Evolutionary conservation across 1,284 basidiomycete genomes (phyloP).

Genomic region (Ceratobasidium sp.): DNA sequence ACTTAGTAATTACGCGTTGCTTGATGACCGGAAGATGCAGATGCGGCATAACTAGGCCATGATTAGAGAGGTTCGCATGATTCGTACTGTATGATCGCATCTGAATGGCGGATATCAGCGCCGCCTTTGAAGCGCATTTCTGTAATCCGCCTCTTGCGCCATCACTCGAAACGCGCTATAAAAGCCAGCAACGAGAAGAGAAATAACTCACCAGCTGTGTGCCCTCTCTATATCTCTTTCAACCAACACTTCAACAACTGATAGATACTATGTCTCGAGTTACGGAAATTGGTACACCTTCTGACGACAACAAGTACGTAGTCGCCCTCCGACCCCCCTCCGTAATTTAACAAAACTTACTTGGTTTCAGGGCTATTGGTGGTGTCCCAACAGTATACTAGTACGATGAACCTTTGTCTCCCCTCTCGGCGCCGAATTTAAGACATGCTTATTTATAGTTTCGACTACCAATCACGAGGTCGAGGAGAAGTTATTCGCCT

Average conservation of each 20-base stretch:
- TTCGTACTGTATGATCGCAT: neutral
- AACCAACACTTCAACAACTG: neutral
- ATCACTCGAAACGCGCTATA: neutral
- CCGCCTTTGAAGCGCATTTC: conserved; percentile 3
- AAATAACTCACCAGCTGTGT: neutral
- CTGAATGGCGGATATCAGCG: conserved; percentile 2
- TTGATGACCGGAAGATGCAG: no score
- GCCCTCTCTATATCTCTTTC: neutral
- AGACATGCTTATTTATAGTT: neutral
- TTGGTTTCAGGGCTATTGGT: conserved; percentile 27
- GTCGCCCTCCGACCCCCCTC: neutral
- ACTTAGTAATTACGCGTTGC: no score
- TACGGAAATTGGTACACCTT: conserved; percentile 29
- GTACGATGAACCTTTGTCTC: neutral
- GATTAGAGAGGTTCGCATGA: neutral
- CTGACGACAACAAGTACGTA: conserved; percentile 34
- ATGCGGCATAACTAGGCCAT: neutral
- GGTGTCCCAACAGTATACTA: conserved; percentile 38
- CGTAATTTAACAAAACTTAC: neutral
- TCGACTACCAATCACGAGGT: conserved; percentile 32
- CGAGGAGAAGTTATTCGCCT: conserved; percentile 40
- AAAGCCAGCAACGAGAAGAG: neutral
- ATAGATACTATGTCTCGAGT: conserved; percentile 23
- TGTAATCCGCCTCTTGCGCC: conserved; percentile 3
- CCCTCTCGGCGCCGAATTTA: neutral